phyloP scores from a whole-genome alignment of 1,284 basidiomycete species.

The Puccinia polysora region DNA sequence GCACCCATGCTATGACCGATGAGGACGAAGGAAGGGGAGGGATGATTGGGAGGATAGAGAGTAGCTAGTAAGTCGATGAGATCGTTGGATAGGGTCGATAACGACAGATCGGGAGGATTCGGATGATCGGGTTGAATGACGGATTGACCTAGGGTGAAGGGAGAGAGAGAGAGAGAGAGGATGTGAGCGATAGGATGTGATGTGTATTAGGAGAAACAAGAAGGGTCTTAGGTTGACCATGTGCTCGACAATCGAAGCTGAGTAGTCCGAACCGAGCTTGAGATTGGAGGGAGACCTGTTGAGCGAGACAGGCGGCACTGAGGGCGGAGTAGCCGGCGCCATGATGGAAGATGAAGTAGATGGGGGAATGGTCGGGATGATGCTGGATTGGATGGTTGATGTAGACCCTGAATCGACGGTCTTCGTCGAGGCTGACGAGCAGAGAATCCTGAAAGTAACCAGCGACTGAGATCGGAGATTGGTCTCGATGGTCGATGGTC shows the following conservation, averaged over 20 bases:
- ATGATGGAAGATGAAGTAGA: slow-evolving; percentile 84
- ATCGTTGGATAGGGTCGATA: slow-evolving; percentile 67
- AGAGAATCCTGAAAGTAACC: slow-evolving; percentile 51
- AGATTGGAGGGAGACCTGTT: slow-evolving; percentile 63
- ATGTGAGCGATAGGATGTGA: no score
- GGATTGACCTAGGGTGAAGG: slow-evolving; percentile 8
- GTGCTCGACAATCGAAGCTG: slow-evolving; percentile 76
- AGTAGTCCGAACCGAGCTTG: slow-evolving; percentile 76
- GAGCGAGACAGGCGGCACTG: slow-evolving; percentile 81
- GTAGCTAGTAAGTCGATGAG: slow-evolving; percentile 64
- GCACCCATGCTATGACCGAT: slow-evolving; percentile 60
- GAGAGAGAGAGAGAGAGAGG: neutral
- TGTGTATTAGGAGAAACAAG: neutral
- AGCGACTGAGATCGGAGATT: slow-evolving; percentile 48
- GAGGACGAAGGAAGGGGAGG: slow-evolving; percentile 65
- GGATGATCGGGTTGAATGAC: neutral
- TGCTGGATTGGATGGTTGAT: neutral
- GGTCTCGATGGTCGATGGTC: slow-evolving; percentile 15
- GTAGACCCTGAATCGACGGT: slow-evolving; percentile 21
- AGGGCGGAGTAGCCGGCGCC: slow-evolving; percentile 86
- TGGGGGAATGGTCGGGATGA: slow-evolving; percentile 46
- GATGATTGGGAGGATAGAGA: slow-evolving; percentile 64
- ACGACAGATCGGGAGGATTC: slow-evolving; percentile 61
- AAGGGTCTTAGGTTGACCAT: slow-evolving; percentile 62
- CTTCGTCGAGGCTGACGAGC: slow-evolving; percentile 48